These are phyloP conservation scores for Posidonia oceanica DNA, from an alignment of 116 monocot species.

Conservation along the genomic window DNA sequence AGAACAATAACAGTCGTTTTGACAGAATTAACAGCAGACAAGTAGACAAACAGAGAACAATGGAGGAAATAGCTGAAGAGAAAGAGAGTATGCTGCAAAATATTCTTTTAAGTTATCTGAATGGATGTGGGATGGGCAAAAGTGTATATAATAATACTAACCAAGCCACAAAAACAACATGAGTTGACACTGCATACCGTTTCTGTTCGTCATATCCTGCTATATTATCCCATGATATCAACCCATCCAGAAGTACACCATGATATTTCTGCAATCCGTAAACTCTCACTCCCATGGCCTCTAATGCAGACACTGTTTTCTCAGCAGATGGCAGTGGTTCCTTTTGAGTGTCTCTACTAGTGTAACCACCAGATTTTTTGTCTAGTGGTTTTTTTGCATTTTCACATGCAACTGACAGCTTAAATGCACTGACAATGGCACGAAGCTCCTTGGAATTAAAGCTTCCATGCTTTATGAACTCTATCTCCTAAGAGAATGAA, in stretches of 20 bases:
- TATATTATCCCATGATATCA: conserved; percentile 82
- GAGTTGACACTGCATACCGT: conserved; percentile 21
- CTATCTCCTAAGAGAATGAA: conserved; percentile 50
- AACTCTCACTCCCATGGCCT: conserved; percentile 89
- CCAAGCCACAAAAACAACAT: background rate
- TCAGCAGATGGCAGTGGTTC: conserved; percentile 17
- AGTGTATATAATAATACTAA: too few species aligned
- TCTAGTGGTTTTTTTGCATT: conserved; percentile 22
- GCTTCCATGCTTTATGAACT: conserved; percentile 82
- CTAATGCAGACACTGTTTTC: conserved; percentile 57
- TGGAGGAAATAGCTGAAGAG: too few species aligned
- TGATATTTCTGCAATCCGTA: conserved; percentile 63
- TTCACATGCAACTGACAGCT: conserved; percentile 35
- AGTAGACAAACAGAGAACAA: too few species aligned
- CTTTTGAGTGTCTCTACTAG: conserved; percentile 24
- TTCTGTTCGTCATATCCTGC: conserved; percentile 96
- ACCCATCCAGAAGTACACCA: conserved; percentile 37
- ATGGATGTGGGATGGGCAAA: too few species aligned
- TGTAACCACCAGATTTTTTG: conserved; percentile 24
- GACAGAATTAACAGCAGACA: too few species aligned
- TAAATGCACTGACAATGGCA: conserved; percentile 55
- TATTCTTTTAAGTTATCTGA: too few species aligned
- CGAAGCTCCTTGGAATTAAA: conserved; percentile 66
- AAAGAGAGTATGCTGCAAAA: too few species aligned
- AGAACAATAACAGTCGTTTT: too few species aligned